Evolutionary conservation across 2,329 filamentous ascomycete genomes (phyloP).

Genomic region (Pseudogymnoascus sp.): DNA sequence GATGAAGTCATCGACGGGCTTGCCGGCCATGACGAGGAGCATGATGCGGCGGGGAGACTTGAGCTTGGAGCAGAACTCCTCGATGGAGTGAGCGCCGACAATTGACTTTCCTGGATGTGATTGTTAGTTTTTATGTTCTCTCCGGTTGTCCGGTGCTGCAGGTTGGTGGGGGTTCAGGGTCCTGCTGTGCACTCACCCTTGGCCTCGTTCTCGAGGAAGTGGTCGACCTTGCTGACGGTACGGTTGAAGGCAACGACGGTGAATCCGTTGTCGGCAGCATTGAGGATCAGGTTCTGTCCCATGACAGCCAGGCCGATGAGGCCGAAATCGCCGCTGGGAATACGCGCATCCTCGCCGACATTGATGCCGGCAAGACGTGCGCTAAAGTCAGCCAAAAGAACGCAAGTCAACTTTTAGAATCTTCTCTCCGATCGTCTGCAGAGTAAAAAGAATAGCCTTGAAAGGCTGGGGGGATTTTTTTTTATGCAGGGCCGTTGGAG

Average conservation of each 20-base stretch:
- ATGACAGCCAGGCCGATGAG: conserved; percentile 91
- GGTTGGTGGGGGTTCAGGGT: not conserved
- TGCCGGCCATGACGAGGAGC: conserved; percentile 97
- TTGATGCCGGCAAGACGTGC: conserved; percentile 68
- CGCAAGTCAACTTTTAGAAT: conserved; percentile 21
- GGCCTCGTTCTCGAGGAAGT: conserved; percentile 83
- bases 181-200: conserved; percentile 49
- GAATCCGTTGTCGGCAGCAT: conserved; percentile 87
- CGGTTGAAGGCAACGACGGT: conserved; percentile 98
- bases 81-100: conserved; percentile 82
- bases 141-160: not conserved
- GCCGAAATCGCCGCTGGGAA: conserved; percentile 64
- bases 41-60: conserved; percentile 96
- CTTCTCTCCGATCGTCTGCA: conserved; percentile 2
- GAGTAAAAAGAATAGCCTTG: conserved; percentile 9
- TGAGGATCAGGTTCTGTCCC: conserved; percentile 82
- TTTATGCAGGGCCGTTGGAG: not conserved
- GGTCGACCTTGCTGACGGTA: conserved; percentile 96
- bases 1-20: conserved; percentile 98
- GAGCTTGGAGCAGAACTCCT: conserved; percentile 94
- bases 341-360: conserved; percentile 53
- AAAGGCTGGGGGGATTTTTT: conserved; percentile 17
- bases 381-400: conserved; percentile 40
- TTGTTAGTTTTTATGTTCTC: conserved; percentile 31
- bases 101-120: conserved; percentile 69